Percentiles rank a stretch among this genome's conserved stretches.
Evolutionary conservation across 129 eudicot species (phyloP).

Genomic region (Logfia minima): DNA sequence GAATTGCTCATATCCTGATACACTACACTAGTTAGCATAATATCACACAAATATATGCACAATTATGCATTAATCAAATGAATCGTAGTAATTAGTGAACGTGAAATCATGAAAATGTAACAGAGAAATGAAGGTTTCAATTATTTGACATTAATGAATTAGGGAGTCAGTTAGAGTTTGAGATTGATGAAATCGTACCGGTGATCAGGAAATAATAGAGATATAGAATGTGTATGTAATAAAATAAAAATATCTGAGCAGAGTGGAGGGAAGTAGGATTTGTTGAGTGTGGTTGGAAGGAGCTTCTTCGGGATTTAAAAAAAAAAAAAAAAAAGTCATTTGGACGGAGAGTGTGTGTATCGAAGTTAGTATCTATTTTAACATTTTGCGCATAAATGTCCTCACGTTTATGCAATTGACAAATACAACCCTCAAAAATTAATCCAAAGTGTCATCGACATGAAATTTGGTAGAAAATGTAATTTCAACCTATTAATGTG

Average conservation of each 20-base stretch:
- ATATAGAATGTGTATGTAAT: background rate
- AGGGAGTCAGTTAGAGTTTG: background rate
- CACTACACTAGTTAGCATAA: too few relatives aligned
- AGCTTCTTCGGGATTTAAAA: background rate
- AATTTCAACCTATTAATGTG: background rate
- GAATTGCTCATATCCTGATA: slow-evolving; percentile 61
- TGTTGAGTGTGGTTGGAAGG: slow-evolving; percentile 23
- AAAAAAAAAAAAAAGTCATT: background rate
- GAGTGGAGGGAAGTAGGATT: slow-evolving; percentile 24
- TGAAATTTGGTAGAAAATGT: background rate
- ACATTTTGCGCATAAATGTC: background rate
- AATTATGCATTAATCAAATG: too few relatives aligned
- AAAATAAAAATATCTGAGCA: background rate
- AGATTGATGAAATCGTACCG: slow-evolving; percentile 19
- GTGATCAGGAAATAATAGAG: slow-evolving; percentile 16
- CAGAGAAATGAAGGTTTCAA: too few relatives aligned
- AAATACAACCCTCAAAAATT: background rate
- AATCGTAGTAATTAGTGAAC: too few relatives aligned
- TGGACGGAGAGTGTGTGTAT: background rate
- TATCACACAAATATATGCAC: too few relatives aligned
- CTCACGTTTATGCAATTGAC: background rate
- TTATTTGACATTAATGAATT: too few relatives aligned
- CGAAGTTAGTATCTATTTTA: background rate
- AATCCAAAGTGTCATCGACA: background rate
- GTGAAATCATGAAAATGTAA: too few relatives aligned